Conservation (phyloP, 495 filamentous ascomycete genomes). For the Polyplosphaeria fusca region DNA sequence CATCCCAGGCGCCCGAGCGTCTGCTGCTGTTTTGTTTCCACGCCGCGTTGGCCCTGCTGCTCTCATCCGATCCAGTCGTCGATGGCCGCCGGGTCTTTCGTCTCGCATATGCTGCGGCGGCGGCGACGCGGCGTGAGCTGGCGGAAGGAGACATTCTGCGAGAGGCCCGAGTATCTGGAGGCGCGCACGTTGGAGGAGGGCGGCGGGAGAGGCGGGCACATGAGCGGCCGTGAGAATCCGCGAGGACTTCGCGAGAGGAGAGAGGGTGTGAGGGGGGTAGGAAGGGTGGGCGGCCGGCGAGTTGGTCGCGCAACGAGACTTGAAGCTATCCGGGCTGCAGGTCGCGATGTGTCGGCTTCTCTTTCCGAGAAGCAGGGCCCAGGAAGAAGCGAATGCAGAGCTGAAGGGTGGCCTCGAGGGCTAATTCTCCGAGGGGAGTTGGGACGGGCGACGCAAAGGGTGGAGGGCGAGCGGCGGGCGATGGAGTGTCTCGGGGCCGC, state of each 20-base stretch:
- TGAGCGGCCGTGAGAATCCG: slow-evolving; percentile 27
- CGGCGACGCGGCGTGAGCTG: slow-evolving; percentile 34
- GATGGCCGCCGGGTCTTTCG: slow-evolving; percentile 34
- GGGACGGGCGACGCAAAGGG: not conserved
- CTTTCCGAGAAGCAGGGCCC: too few species aligned
- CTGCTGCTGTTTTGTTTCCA: not conserved
- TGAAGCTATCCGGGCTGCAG: too few species aligned
- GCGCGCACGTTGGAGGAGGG: slow-evolving; percentile 27
- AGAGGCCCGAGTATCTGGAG: slow-evolving; percentile 25
- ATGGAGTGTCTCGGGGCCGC: not conserved
- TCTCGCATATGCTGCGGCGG: slow-evolving; percentile 34
- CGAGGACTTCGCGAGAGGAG: slow-evolving; percentile 16
- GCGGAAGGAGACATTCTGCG: slow-evolving; percentile 38
- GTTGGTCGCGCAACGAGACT: too few species aligned
- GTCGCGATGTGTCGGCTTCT: too few species aligned
- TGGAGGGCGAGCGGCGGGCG: not conserved
- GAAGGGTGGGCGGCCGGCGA: too few species aligned
- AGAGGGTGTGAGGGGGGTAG: too few species aligned
- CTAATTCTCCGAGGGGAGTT: not conserved
- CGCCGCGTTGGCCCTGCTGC: slow-evolving; percentile 6
- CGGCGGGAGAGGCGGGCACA: slow-evolving; percentile 33
- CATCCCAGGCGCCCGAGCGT: not conserved
- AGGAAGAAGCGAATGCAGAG: too few species aligned
- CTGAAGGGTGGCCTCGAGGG: too few species aligned
- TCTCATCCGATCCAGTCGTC: slow-evolving; percentile 40